Conservation (phyloP, 148 eudicot genomes). For the Nepenthes gracilis region DNA sequence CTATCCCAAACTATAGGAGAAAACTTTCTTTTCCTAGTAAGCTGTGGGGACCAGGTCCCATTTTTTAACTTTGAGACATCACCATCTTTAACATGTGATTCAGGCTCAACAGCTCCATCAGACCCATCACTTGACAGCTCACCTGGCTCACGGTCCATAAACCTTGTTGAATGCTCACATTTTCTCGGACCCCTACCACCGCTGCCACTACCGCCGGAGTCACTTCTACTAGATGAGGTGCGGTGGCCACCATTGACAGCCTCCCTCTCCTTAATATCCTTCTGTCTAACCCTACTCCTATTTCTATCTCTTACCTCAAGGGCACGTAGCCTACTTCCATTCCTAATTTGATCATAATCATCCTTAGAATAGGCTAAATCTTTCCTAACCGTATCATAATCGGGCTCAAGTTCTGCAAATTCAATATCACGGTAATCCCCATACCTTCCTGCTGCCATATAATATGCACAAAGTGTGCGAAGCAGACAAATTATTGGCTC, state of each 20-base stretch:
- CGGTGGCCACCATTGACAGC: conserved; percentile 36
- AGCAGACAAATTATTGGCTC: not conserved
- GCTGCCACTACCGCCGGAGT: conserved; percentile 42
- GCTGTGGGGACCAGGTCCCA: conserved; percentile 21
- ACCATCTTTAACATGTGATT: conserved; percentile 14
- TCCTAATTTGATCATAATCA: conserved; percentile 30
- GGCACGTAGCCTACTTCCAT: conserved; percentile 18
- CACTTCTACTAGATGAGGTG: conserved; percentile 55
- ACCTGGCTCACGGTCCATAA: conserved; percentile 79
- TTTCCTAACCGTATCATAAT: conserved; percentile 27
- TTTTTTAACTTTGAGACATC: conserved; percentile 26
- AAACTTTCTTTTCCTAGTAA: conserved; percentile 71
- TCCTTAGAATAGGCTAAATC: conserved; percentile 27
- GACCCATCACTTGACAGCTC: conserved; percentile 92
- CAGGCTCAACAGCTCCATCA: conserved; percentile 55
- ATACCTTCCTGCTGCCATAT: conserved; percentile 71
- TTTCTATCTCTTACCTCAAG: conserved; percentile 15
- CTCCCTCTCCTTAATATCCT: conserved; percentile 61
- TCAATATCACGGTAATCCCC: conserved; percentile 41
- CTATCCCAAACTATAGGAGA: conserved; percentile 93
- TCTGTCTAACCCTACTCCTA: conserved; percentile 49
- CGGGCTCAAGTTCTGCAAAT: conserved; percentile 36
- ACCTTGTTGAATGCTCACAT: conserved; percentile 17
- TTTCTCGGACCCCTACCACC: conserved; percentile 33
- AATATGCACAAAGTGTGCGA: conserved; percentile 1